These are phyloP conservation scores for Brasenia schreberi DNA, from an alignment of 164 flowering plant genomes.

Conservation along the genomic window DNA sequence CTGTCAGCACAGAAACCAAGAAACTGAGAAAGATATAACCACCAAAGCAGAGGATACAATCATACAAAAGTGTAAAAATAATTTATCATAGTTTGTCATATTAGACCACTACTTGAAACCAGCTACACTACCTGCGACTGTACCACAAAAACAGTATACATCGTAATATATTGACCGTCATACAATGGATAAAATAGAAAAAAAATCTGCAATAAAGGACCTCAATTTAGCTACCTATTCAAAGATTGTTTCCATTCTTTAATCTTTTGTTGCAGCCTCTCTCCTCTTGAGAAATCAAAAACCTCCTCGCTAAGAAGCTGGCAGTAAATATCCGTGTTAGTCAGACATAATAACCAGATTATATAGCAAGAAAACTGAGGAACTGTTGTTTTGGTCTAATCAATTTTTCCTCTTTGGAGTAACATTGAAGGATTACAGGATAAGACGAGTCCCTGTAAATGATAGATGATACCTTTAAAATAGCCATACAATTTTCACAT, in stretches of 20 bases:
- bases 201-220: background rate
- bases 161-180: conserved; percentile 63
- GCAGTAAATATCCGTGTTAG: background rate
- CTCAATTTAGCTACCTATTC: conserved; percentile 43
- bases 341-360: no score
- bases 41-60: background rate
- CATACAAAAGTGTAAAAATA: no score
- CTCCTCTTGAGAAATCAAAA: conserved; percentile 97
- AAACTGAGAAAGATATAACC: background rate
- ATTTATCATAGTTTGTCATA: no score
- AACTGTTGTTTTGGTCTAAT: no score
- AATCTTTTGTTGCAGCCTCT: conserved; percentile 95
- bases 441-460: background rate
- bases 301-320: conserved; percentile 99
- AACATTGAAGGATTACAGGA: no score
- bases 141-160: conserved; percentile 72
- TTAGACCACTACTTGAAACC: no score
- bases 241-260: conserved; percentile 92
- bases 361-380: background rate
- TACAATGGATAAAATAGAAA: conserved; percentile 11
- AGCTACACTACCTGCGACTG: conserved; percentile 61
- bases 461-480: conserved; percentile 44
- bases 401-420: no score
- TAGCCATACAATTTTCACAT: conserved; percentile 98
- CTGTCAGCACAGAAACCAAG: background rate